A percentile compares a stretch with the other conserved stretches of the same genome.
These are phyloP conservation scores for Nannochloropsis granulata DNA, from an alignment of 108 stramenopile species.

Conservation along the genomic window DNA sequence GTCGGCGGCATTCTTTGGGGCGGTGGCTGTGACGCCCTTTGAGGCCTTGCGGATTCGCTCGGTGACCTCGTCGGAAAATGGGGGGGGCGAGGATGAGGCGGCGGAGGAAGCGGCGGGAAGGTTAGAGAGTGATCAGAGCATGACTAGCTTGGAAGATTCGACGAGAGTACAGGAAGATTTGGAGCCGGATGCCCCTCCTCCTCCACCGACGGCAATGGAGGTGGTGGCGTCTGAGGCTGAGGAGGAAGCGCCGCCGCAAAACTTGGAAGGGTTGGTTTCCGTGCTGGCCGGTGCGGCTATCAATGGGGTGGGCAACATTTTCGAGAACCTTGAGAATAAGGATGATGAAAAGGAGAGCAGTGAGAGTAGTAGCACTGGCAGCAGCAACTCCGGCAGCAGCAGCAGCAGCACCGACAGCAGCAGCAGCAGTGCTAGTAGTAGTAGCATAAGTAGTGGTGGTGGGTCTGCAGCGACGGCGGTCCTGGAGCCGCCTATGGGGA, in stretches of 20 bases:
- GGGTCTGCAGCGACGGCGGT: background rate
- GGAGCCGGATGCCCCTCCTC: background rate
- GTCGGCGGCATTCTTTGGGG: conserved; percentile 5
- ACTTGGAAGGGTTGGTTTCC: background rate
- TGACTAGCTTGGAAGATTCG: background rate
- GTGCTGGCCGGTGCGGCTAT: background rate
- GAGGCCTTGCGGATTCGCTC: conserved; percentile 19
- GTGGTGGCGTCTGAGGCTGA: background rate
- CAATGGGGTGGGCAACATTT: background rate
- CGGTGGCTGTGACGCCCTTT: conserved; percentile 12
- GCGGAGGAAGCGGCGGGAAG: background rate
- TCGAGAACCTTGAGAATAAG: background rate
- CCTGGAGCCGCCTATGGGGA: background rate
- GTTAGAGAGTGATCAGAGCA: background rate
- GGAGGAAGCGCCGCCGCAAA: background rate
- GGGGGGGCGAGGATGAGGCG: background rate
- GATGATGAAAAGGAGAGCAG: background rate
- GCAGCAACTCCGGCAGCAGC: background rate
- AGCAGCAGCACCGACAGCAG: too few species aligned
- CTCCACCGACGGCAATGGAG: background rate
- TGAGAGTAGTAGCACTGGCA: background rate
- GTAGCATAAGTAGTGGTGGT: background rate
- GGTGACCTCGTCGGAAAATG: conserved; percentile 1
- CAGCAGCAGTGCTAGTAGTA: background rate
- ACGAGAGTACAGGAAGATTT: background rate